Base-by-base conservation (phyloP, 2,329 filamentous ascomycete genomes). In the Raffaelea ambrosiae region DNA sequence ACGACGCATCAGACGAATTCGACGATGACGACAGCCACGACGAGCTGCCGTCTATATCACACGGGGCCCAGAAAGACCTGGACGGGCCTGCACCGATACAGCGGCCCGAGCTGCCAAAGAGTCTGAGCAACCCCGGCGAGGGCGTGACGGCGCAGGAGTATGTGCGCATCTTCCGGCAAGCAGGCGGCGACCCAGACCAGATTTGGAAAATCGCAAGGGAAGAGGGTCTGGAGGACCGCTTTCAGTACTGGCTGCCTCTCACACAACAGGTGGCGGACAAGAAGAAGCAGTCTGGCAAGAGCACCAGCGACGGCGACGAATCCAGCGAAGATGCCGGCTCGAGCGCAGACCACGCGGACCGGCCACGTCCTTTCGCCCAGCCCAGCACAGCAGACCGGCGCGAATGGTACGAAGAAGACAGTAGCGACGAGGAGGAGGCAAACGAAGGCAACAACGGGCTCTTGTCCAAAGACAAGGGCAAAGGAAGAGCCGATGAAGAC, bases 171-270 rank as follows among this genome's bases (percentile, higher is more conserved):
- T 83, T 80, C 62, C 69, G 72, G 39, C 75, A 76, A 48, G 79
- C 80, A 1, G 71, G 72, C 40, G 81, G 81, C 4, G 73, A 84
- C 54, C 72, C 73, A 0, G 69, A 76, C 33, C 72, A 71, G 50
- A 78, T 86, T 22, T 54, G 83, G 3, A 67, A 71, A 38, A 78
- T 86, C 20, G 80, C 84, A 29, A 72, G 75, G 36, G 72, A 78
- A 35, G 80, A 84, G 55, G 71, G 74, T 4, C 69, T 79, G 2
- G 70, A 76, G 48, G 75, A 79, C 11, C 73, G 76, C 44, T 69
- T 86, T 31, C 67, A 69, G 11, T 78, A 79, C 59, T 79, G 81
- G 69, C 70, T 83, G 11, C 68, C 72, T 29, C 66, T 77, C 21
- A 77, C 80, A 51, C 68, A 61, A 52, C 60, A 53, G 21, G 66